These are phyloP conservation scores for Kokia cookei DNA, from an alignment of 441 rosid species.

Conservation along the genomic window DNA sequence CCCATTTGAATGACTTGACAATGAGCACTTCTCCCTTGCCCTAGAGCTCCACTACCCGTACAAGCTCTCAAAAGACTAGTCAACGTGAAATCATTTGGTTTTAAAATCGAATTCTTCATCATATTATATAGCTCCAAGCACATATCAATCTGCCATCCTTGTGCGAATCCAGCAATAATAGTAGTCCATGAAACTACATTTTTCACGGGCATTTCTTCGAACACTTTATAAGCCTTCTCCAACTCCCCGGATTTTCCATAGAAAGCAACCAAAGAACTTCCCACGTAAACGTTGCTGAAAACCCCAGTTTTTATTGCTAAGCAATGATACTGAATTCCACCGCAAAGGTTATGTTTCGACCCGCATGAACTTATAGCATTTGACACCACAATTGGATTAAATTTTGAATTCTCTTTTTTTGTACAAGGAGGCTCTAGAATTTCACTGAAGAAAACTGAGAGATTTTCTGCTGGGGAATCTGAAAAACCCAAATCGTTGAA, in stretches of 20 bases:
- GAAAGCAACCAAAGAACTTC: constrained; percentile 49
- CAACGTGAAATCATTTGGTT: constrained; percentile 71
- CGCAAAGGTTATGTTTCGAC: constrained; percentile 33
- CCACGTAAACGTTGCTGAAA: constrained; percentile 50
- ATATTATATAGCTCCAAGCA: constrained; percentile 51
- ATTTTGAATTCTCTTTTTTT: constrained; percentile 18
- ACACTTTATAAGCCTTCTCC: constrained; percentile 41
- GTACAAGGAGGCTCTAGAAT: constrained; percentile 14
- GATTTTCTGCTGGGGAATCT: not conserved
- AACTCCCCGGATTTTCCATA: constrained; percentile 45
- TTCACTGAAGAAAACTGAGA: constrained; percentile 27
- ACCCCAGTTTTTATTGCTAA: constrained; percentile 26
- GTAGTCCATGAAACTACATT: constrained; percentile 85
- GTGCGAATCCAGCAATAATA: constrained; percentile 73
- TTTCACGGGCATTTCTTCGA: constrained; percentile 72
- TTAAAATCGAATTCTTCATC: constrained; percentile 45
- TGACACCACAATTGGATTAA: constrained; percentile 40
- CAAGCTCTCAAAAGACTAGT: constrained; percentile 70
- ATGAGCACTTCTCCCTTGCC: constrained; percentile 61
- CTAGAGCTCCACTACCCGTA: constrained; percentile 52
- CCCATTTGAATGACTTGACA: constrained; percentile 54
- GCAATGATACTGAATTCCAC: constrained; percentile 59
- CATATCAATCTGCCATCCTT: constrained; percentile 48
- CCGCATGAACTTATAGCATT: constrained; percentile 51
- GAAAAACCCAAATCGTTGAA: constrained; percentile 10